Evolutionary conservation across 805 yeast genomes (phyloP), one percentile per base, ranked within the genome.

Genomic region (Yamadazyma nakazawae): DNA sequence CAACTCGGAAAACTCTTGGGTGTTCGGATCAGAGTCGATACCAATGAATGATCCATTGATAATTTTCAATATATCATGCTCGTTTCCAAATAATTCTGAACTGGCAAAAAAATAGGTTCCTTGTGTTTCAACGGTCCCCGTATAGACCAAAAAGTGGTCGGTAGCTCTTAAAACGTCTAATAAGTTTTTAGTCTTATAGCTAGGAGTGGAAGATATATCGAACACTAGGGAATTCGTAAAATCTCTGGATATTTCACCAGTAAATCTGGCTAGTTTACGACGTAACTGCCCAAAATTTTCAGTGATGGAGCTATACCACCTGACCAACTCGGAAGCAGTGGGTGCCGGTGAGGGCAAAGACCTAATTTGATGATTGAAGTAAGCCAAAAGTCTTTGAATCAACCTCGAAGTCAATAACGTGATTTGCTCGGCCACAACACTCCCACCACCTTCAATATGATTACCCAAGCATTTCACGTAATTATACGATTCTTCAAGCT

Each of bases 61-160:
- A 19, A 72, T 67, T 28, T 63, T 66, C 18, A 66, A 48, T 11
- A 72, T 70, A 37, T 71, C 75, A 11, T 56, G 62, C 38, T 70
- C 72, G 34, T 66, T 67, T 7, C 69, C 72, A 36, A 57, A 61
- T 24, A 85, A 62, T 26, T 78, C 78, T 7, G 78, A 73, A 47
- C 94, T 85, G 1, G 91, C 96, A 61, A 94, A 76, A 10, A 88
- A 76, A 58, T 91, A 91, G 19, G 84, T 74, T 3, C 97, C 97
- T 45, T 81, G 80, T 14, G 79, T 76, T 50, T 88, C 94, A 2
- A 84, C 72, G 1, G 80, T 72, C 0, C 86, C 86, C 0, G 92
- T 87, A 56, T 83, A 85, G 0, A 88, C 81, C 41, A 92, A 69
- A 51, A 88, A 84, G 62, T 91, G 96, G 46, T 82, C 83, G 0